These are phyloP conservation scores for Solanum infundibuliforme DNA, from an alignment of 257 asterid species.

Conservation along the genomic window DNA sequence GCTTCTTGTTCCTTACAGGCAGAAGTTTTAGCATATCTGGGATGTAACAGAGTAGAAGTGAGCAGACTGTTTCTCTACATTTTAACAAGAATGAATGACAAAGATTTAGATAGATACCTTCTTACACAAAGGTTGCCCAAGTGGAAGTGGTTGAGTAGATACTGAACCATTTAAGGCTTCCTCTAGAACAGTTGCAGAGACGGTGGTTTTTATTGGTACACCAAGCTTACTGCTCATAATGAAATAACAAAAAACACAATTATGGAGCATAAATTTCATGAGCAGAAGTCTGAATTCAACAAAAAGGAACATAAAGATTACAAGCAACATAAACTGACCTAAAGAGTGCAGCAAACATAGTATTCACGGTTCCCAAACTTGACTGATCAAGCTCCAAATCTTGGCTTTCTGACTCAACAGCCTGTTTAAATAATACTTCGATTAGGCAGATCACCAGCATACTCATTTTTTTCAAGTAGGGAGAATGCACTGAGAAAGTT, in stretches of 20 bases:
- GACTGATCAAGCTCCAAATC: constrained; percentile 97
- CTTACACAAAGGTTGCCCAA: constrained; percentile 67
- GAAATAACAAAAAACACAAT: not conserved
- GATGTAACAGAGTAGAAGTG: no score
- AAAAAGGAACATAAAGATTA: not conserved
- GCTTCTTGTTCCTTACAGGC: no score
- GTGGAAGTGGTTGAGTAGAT: constrained; percentile 50
- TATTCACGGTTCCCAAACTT: constrained; percentile 90
- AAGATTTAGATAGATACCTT: constrained; percentile 42
- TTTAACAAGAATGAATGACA: not conserved
- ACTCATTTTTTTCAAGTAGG: not conserved
- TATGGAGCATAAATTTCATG: no score
- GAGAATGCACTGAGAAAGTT: not conserved
- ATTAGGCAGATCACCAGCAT: not conserved
- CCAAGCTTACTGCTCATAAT: constrained; percentile 75
- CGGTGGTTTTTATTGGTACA: constrained; percentile 91
- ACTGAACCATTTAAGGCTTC: constrained; percentile 87
- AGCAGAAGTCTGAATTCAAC: not conserved
- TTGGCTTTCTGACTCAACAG: constrained; percentile 86
- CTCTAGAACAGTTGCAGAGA: constrained; percentile 90
- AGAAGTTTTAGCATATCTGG: no score
- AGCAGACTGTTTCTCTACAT: no score
- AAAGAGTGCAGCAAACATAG: constrained; percentile 94
- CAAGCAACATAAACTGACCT: constrained; percentile 39
- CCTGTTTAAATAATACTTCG: constrained; percentile 26